Evolutionary conservation across 2,329 filamentous ascomycete genomes (phyloP), one percentile per base, ranked within the genome.

Genomic region (Arthrinium phaeospermum): DNA sequence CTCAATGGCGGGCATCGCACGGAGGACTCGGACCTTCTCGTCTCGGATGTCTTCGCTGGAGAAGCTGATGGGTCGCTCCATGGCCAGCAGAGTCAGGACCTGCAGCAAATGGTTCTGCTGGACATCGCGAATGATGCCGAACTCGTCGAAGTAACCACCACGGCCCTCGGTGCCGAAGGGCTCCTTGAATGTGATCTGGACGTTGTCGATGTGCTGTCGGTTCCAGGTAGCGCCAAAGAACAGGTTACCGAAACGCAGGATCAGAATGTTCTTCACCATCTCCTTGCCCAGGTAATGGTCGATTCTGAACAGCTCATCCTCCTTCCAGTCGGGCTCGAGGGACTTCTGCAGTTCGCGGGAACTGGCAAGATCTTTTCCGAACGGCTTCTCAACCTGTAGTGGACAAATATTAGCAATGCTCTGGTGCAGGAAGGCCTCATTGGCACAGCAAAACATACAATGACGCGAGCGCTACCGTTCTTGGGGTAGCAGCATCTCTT

Each of bases 201-300:
- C 93, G 80, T 98, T 99, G 86, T 98, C 96, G 86, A 99, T 99
- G 88, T 98, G 96, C 84, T 98, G 95, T 78, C 96, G 91, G 88
- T 98, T 99, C 96, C 96, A 99, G 73, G 96, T 99, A 61, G 96
- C 96, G 76, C 95, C 95, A 79, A 99, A 94, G 89, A 99, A 99
- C 77, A 97, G 95, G 87, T 99, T 99, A 79, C 96, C 97, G 82
- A 99, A 99, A 82, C 97, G 91, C 77, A 99, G 90, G 78, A 99
- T 98, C 77, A 99, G 89, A 78, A 99, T 97, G 86, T 99, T 99
- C 91, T 99, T 99, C 80, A 99, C 96, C 96, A 99, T 99, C 86
- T 99, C 96, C 89, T 99, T 99, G 80, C 97, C 97, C 68, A 99
- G 91, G 85, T 99, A 99, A 87, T 99, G 96, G 83, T 99, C 96